Conservation (phyloP, 352 stramenopile species). For the Phytopythium delawarense region DNA sequence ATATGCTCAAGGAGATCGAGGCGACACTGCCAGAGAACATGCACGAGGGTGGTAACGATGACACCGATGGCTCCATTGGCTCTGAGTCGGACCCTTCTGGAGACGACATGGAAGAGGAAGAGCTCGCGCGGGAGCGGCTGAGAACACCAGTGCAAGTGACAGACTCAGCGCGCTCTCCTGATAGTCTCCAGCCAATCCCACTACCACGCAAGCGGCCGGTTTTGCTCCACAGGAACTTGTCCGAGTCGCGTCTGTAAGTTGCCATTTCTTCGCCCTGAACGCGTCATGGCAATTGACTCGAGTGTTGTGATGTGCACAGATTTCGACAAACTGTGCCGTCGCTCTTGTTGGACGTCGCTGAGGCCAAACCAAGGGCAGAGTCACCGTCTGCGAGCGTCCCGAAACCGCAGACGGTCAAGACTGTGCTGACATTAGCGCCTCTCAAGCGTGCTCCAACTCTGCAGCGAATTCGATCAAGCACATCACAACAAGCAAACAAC, state of each 20-base stretch:
- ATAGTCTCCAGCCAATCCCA: background rate
- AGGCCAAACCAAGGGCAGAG: background rate
- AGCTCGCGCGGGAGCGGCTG: constrained; percentile 26
- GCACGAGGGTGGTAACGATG: constrained; percentile 27
- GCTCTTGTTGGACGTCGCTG: background rate
- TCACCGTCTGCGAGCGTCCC: constrained; percentile 2
- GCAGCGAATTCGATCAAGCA: constrained; percentile 11
- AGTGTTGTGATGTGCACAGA: background rate
- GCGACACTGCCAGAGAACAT: constrained; percentile 48
- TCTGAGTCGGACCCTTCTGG: constrained; percentile 73
- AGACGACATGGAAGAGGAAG: constrained; percentile 63
- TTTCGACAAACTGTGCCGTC: constrained; percentile 2
- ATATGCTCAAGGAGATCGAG: constrained; percentile 68
- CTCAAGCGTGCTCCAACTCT: constrained; percentile 12
- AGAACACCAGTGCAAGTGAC: background rate
- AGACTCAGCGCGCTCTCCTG: too few relatives aligned
- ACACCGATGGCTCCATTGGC: constrained; percentile 48
- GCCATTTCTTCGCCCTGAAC: background rate
- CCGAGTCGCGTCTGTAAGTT: constrained; percentile 31
- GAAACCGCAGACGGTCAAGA: constrained; percentile 11
- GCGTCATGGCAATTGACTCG: background rate
- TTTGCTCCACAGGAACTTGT: constrained; percentile 25
- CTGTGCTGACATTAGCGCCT: constrained; percentile 9
- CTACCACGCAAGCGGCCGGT: background rate
- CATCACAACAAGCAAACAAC: constrained; percentile 1